Evolutionary conservation across 2,329 filamentous ascomycete species (phyloP).

Genomic region (Escovopsis weberi): DNA sequence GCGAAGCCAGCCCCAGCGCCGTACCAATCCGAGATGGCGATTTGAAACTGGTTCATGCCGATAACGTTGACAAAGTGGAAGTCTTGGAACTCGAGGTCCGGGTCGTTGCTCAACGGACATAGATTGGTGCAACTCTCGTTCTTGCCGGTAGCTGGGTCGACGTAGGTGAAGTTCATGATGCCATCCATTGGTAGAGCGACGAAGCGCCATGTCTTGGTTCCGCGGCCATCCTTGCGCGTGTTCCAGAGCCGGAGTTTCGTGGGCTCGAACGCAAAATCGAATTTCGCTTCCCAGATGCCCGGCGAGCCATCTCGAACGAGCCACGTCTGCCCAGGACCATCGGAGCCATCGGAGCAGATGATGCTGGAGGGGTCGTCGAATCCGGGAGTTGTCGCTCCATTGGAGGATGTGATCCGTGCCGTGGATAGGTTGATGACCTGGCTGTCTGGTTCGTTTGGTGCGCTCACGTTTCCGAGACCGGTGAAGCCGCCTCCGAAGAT

Average conservation of each 20-base stretch:
- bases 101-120: slow-evolving; percentile 69
- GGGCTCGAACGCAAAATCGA: slow-evolving; percentile 72
- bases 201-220: slow-evolving; percentile 78
- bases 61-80: slow-evolving; percentile 81
- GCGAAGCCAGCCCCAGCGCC: slow-evolving; percentile 71
- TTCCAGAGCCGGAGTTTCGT: slow-evolving; percentile 83
- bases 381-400: slow-evolving; percentile 44
- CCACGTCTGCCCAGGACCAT: slow-evolving; percentile 68
- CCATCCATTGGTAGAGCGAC: slow-evolving; percentile 74
- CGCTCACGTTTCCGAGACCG: slow-evolving; percentile 67
- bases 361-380: slow-evolving; percentile 69
- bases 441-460: slow-evolving; percentile 49
- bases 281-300: slow-evolving; percentile 73
- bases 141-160: slow-evolving; percentile 55
- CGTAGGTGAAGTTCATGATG: slow-evolving; percentile 92
- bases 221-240: slow-evolving; percentile 67
- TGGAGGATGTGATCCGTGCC: slow-evolving; percentile 56
- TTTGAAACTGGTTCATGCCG: slow-evolving; percentile 73
- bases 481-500: slow-evolving; percentile 88
- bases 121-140: slow-evolving; percentile 61
- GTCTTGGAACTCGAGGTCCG: slow-evolving; percentile 59
- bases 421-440: slow-evolving; percentile 75
- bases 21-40: slow-evolving; percentile 81
- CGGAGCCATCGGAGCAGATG: slow-evolving; percentile 56
- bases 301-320: slow-evolving; percentile 54